Conservation (phyloP, 2,329 filamentous ascomycete species). For the Talaromyces sp. region DNA sequence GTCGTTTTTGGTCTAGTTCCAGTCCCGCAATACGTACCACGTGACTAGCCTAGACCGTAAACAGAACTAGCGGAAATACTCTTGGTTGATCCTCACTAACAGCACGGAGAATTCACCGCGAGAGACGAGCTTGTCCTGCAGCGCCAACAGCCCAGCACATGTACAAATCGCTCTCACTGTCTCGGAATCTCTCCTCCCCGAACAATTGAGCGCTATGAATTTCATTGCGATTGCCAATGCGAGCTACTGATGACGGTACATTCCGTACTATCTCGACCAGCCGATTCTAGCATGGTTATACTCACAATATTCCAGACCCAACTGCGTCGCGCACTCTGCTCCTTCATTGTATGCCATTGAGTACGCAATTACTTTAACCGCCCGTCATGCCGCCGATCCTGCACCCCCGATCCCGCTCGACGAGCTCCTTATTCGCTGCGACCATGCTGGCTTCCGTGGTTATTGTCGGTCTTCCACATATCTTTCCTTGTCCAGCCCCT, state of each 20-base stretch:
- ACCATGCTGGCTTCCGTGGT: constrained; percentile 86
- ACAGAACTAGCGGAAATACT: not conserved
- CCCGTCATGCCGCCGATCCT: constrained; percentile 72
- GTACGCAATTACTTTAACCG: constrained; percentile 1
- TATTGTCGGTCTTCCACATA: constrained; percentile 84
- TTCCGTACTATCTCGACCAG: not conserved
- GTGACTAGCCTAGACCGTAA: not conserved
- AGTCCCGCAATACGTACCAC: too few species aligned
- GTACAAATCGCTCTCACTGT: not conserved
- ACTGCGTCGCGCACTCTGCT: not conserved
- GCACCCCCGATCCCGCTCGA: constrained; percentile 89
- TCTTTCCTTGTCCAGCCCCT: constrained; percentile 86
- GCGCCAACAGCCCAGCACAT: not conserved
- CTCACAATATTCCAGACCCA: not conserved
- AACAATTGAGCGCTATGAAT: constrained; percentile 12
- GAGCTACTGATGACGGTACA: constrained; percentile 4
- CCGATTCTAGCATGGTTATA: not conserved
- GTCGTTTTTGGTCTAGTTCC: not conserved
- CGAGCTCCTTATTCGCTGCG: constrained; percentile 90
- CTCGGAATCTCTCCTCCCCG: not conserved
- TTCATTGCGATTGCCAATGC: not conserved
- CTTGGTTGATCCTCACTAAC: not conserved
- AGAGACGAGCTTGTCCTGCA: not conserved
- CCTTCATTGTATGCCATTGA: not conserved
- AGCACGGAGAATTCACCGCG: not conserved